A percentile compares a stretch with the other conserved stretches of the same genome.
Evolutionary conservation across 2,329 filamentous ascomycete genomes (phyloP).

Genomic region (Claviceps paspali): DNA sequence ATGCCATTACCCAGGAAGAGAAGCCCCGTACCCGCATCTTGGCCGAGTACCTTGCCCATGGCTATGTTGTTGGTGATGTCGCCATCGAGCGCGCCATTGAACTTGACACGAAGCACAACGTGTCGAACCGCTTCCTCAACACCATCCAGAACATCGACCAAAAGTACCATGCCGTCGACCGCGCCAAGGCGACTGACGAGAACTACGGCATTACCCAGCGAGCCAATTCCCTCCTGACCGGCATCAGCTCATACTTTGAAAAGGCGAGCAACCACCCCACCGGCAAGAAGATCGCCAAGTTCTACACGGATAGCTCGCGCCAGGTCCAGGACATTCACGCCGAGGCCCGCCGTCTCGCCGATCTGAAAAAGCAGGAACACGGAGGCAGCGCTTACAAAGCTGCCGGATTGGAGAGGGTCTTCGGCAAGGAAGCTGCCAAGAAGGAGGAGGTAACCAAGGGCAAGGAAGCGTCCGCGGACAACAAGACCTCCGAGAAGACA

Average conservation of each 20-base stretch:
- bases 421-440: conserved; percentile 36
- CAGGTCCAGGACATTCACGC: conserved; percentile 89
- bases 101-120: conserved; percentile 78
- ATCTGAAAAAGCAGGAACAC: conserved; percentile 61
- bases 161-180: conserved; percentile 79
- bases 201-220: conserved; percentile 69
- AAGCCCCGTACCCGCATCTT: conserved; percentile 89
- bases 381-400: conserved; percentile 46
- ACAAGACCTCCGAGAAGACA: no score
- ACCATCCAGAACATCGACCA: conserved; percentile 64
- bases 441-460: no score
- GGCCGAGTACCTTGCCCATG: conserved; percentile 91
- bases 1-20: conserved; percentile 83
- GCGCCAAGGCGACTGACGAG: conserved; percentile 68
- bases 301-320: conserved; percentile 73
- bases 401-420: conserved; percentile 39
- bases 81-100: conserved; percentile 73
- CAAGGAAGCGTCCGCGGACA: no score
- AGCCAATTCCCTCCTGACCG: conserved; percentile 47
- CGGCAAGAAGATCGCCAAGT: conserved; percentile 72
- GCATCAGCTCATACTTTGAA: conserved; percentile 81
- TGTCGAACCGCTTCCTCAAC: conserved; percentile 63
- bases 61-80: conserved; percentile 64
- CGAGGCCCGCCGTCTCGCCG: conserved; percentile 76
- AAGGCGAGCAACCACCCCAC: conserved; percentile 79